Conservation (phyloP, 148 eudicot species). For the Gaultheria prostrata region DNA sequence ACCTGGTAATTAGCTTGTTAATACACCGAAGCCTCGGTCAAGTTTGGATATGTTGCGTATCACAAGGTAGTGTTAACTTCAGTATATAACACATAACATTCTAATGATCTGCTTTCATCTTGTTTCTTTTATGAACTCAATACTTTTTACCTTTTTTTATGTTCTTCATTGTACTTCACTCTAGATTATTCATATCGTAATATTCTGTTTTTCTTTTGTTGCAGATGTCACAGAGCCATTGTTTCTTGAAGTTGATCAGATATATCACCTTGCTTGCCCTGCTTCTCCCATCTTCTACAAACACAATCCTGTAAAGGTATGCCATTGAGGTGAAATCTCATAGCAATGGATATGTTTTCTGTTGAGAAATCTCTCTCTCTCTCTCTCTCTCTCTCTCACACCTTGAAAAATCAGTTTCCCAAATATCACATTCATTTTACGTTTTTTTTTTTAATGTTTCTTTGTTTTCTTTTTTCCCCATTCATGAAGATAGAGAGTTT, state of each 20-base stretch:
- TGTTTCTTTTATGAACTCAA: not conserved
- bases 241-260: slow-evolving; percentile 83
- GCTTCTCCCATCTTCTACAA: slow-evolving; percentile 98
- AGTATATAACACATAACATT: not conserved
- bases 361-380: not conserved
- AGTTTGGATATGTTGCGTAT: not conserved
- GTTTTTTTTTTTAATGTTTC: not conserved
- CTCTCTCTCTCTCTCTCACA: not conserved
- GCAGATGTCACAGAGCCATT: slow-evolving; percentile 94
- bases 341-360: not conserved
- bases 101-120: not conserved
- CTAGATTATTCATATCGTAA: not conserved
- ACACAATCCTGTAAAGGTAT: slow-evolving; percentile 90
- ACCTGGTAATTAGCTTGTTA: slow-evolving; percentile 4
- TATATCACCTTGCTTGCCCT: slow-evolving; percentile 97
- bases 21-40: not conserved
- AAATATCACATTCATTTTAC: not conserved
- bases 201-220: slow-evolving; percentile 1
- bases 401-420: not conserved
- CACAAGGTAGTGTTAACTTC: not conserved
- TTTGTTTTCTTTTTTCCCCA: not conserved
- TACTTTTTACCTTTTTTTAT: not conserved
- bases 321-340: not conserved
- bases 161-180: not conserved
- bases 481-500: not conserved